Conservation (phyloP, 805 yeast genomes). For the Saccharomyces cerevisiae region DNA sequence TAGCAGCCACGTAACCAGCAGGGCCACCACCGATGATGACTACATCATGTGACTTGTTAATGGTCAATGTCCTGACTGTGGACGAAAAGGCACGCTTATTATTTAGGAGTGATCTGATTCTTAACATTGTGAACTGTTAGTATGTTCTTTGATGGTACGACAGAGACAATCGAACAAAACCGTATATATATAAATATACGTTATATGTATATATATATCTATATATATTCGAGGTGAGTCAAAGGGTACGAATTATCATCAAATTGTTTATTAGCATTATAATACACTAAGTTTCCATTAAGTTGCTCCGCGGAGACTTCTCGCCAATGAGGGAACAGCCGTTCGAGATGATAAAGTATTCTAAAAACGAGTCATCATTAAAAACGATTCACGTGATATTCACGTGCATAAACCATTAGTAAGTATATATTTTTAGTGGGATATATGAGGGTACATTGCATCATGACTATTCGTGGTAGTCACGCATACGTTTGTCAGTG, state of each 20-base stretch:
- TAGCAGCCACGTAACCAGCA: slow-evolving; percentile 98
- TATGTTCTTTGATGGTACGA: not conserved
- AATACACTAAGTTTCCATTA: not conserved
- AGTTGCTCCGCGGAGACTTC: not conserved
- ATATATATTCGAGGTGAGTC: not conserved
- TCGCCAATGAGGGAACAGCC: not conserved
- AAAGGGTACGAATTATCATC: not conserved
- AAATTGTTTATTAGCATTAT: not conserved
- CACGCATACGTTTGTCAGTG: not conserved
- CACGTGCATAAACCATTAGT: not conserved
- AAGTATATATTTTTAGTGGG: not conserved
- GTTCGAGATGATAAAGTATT: not conserved
- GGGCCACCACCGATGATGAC: slow-evolving; percentile 99
- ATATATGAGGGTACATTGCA: not conserved
- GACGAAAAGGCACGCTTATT: not conserved
- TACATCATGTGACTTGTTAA: slow-evolving; percentile 61
- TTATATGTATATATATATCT: no score
- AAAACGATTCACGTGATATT: not conserved
- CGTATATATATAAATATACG: no score
- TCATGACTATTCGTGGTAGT: no score
- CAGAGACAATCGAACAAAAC: not conserved
- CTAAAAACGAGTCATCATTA: not conserved
- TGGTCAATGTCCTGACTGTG: not conserved
- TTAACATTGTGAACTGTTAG: not conserved
- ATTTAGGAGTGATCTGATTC: not conserved